These are phyloP conservation scores for Funneliformis geosporum DNA, from an alignment of 192 early-diverging fungal species.

Conservation along the genomic window DNA sequence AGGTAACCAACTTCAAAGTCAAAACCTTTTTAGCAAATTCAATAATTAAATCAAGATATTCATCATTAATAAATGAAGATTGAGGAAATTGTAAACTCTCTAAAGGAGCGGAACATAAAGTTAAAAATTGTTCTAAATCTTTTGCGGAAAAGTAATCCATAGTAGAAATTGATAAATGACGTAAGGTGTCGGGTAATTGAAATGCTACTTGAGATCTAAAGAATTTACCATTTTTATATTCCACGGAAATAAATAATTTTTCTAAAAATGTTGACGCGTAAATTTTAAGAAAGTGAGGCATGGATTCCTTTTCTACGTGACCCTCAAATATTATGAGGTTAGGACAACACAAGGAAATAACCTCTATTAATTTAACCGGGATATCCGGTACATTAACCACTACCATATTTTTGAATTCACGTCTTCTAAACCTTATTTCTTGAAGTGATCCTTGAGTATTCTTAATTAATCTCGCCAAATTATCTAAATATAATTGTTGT, in stretches of 20 bases:
- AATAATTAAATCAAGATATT: background rate
- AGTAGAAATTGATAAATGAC: background rate
- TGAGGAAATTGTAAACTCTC: conserved; percentile 15
- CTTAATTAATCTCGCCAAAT: conserved; percentile 3
- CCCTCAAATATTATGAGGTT: conserved; percentile 11
- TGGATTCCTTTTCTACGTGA: background rate
- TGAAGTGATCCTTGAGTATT: background rate
- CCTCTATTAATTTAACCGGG: background rate
- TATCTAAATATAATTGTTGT: background rate
- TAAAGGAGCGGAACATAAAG: background rate
- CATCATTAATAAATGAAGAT: background rate
- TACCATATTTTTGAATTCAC: background rate
- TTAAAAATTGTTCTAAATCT: conserved; percentile 3
- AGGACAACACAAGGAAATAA: background rate
- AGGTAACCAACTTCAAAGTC: background rate
- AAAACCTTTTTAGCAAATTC: background rate
- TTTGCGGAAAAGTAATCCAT: background rate
- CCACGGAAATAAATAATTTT: background rate
- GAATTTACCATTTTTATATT: conserved; percentile 1
- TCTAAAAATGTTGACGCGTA: background rate
- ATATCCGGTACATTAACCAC: conserved; percentile 1
- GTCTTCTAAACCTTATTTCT: conserved; percentile 16
- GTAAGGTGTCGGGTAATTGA: background rate
- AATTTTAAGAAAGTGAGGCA: background rate
- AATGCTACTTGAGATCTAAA: conserved; percentile 1